Base-by-base conservation (phyloP, 768 basidiomycete genomes). In the Boletus subcaerulescens region DNA sequence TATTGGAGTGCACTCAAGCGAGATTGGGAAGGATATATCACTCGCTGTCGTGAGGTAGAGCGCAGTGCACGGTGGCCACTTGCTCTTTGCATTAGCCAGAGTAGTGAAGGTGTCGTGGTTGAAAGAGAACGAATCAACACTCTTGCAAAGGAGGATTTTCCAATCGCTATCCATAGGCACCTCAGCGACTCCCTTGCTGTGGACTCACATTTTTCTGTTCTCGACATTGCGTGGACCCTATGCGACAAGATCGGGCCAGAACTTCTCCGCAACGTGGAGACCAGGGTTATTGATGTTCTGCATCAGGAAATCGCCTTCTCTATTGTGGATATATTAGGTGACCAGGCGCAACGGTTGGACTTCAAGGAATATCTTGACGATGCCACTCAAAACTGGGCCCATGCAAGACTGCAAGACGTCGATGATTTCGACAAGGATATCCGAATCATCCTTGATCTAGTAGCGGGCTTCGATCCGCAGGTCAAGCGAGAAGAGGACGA, bases 11-110 rank as follows among this genome's bases (percentile, higher is more conserved):
- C 87, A 0, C 71, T 97, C 62, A 94, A 91, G 69, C 76, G 90
- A 44, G 94, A 98, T 62, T 98, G 96, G 95, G 90, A 98, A 65
- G 93, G 95, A 4, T 95, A 98, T 64, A 85, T 95, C 57, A 89
- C 94, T 9, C 81, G 91, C 53, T 94, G 92, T 65, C 83, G 89
- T 50, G 92, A 93, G 59, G 77, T 94, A n/a, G 95, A 97, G 72
- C 86, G 90, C 41, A 84, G 84, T 57, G 89, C 87, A 33, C 81
- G 90, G 42, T 87, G 89, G 83, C 92, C 92, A 2, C 79, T 93
- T 26, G 79, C 79, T 15, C 77, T 93, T 35, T 86, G 83, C 39
- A 65, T 77, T 22, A 73, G 71, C 17, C 72, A 70, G 51, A 59
- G 62, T 17, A 68, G 66, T 15, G 69, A 71, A 45, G 79, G 80